Evolutionary conservation across 306 rosid species (phyloP).

Genomic region (Begonia peltatifolia): DNA sequence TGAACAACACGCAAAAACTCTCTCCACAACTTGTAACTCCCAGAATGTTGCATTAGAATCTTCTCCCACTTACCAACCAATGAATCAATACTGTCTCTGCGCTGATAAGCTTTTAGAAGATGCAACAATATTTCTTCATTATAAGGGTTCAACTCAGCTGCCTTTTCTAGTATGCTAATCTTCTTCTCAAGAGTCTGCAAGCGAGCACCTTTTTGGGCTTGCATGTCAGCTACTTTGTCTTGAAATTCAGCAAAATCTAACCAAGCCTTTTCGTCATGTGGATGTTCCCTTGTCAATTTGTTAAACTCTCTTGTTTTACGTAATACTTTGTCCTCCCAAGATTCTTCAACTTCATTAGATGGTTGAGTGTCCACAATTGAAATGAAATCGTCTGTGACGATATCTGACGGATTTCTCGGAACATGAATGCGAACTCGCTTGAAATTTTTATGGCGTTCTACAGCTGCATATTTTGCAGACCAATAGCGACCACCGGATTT

Average conservation of each 20-base stretch:
- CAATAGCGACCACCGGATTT: slow-evolving; percentile 80
- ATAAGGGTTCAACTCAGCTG: slow-evolving; percentile 70
- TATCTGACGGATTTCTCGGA: slow-evolving; percentile 24
- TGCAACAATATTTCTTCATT: slow-evolving; percentile 62
- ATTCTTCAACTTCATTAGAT: slow-evolving; percentile 55
- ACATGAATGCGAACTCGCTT: slow-evolving; percentile 53
- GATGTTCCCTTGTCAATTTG: slow-evolving; percentile 70
- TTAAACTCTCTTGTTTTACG: slow-evolving; percentile 76
- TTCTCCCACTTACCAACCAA: slow-evolving; percentile 77
- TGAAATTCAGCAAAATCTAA: slow-evolving; percentile 77
- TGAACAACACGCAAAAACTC: slow-evolving; percentile 73
- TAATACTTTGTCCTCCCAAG: slow-evolving; percentile 89
- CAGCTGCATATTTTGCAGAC: slow-evolving; percentile 75
- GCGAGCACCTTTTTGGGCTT: slow-evolving; percentile 93
- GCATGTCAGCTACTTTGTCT: slow-evolving; percentile 70
- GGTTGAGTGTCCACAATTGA: slow-evolving; percentile 40
- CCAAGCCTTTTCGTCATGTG: slow-evolving; percentile 76
- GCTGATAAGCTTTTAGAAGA: slow-evolving; percentile 73
- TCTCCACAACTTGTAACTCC: slow-evolving; percentile 65
- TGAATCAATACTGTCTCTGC: slow-evolving; percentile 65
- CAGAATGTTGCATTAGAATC: slow-evolving; percentile 63
- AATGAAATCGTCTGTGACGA: slow-evolving; percentile 41
- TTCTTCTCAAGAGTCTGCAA: slow-evolving; percentile 86
- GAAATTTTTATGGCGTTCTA: slow-evolving; percentile 68
- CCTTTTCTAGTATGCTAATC: slow-evolving; percentile 93